Evolutionary conservation across 2,329 filamentous ascomycete genomes (phyloP).

Genomic region (Incumbomyces delicatus): DNA sequence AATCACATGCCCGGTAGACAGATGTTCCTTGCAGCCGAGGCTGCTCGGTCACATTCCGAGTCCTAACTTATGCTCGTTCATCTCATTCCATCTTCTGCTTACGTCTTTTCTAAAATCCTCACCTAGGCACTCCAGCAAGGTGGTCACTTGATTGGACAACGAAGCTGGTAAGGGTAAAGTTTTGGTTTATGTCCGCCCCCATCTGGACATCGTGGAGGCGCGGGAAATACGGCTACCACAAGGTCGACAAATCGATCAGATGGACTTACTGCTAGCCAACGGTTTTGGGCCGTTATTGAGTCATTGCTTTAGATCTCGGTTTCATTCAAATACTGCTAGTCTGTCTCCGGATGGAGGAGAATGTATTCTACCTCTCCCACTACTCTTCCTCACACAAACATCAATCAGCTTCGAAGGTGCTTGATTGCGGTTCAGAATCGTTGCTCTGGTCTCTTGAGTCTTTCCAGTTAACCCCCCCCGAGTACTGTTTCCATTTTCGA

Average conservation of each 20-base stretch:
- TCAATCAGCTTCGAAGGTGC: neutral
- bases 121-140: too few species aligned
- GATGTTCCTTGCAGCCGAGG: neutral
- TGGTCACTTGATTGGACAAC: too few species aligned
- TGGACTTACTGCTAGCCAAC: neutral
- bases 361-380: constrained; percentile 1
- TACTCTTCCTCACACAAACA: neutral
- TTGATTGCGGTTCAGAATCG: neutral
- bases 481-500: neutral
- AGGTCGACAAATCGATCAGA: too few species aligned
- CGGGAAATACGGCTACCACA: too few species aligned
- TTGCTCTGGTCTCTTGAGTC: too few species aligned
- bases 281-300: neutral
- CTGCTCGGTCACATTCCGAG: neutral
- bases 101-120: too few species aligned
- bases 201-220: neutral
- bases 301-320: neutral
- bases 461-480: neutral
- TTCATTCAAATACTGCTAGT: neutral
- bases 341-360: neutral
- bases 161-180: neutral
- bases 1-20: too few species aligned
- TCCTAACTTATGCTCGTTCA: too few species aligned
- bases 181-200: neutral
- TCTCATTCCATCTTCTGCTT: too few species aligned